Evolutionary conservation across 106 monocot species (phyloP).

Genomic region (Dioscorea zingiberensis): DNA sequence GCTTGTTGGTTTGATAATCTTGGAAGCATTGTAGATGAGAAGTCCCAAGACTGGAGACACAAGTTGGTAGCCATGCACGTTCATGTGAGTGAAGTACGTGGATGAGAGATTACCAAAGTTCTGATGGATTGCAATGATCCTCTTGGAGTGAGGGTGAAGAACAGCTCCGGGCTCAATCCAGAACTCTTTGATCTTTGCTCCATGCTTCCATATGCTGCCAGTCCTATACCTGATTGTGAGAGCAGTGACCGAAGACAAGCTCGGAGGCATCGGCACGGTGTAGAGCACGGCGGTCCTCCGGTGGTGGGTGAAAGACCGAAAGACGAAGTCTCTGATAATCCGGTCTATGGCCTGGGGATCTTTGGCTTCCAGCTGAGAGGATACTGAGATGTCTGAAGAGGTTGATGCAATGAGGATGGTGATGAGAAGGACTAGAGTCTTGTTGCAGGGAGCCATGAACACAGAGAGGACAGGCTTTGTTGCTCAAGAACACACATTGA

Average conservation of each 20-base stretch:
- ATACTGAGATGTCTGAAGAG: background rate
- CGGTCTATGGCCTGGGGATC: constrained; percentile 30
- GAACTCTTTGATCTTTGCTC: constrained; percentile 36
- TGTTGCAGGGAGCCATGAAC: constrained; percentile 5
- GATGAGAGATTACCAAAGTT: constrained; percentile 52
- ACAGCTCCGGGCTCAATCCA: constrained; percentile 25
- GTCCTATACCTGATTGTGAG: constrained; percentile 25
- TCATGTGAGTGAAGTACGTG: constrained; percentile 11
- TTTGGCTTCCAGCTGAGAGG: constrained; percentile 1
- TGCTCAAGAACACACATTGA: background rate
- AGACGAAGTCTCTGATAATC: constrained; percentile 26
- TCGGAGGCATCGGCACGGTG: constrained; percentile 30
- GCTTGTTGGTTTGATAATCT: background rate
- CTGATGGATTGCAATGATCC: constrained; percentile 25
- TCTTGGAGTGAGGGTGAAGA: constrained; percentile 24
- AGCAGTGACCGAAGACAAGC: constrained; percentile 27
- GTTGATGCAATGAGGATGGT: background rate
- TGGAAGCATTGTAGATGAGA: constrained; percentile 31
- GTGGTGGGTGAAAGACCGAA: constrained; percentile 16
- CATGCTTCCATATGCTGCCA: constrained; percentile 41
- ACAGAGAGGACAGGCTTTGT: background rate
- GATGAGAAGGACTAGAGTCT: constrained; percentile 7
- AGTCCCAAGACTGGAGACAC: constrained; percentile 54
- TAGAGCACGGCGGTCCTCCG: constrained; percentile 39
- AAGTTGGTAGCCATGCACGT: constrained; percentile 23